Evolutionary conservation across 768 basidiomycete species (phyloP), one percentile per base, ranked within the genome.

Genomic region (Mycena indigotica): DNA sequence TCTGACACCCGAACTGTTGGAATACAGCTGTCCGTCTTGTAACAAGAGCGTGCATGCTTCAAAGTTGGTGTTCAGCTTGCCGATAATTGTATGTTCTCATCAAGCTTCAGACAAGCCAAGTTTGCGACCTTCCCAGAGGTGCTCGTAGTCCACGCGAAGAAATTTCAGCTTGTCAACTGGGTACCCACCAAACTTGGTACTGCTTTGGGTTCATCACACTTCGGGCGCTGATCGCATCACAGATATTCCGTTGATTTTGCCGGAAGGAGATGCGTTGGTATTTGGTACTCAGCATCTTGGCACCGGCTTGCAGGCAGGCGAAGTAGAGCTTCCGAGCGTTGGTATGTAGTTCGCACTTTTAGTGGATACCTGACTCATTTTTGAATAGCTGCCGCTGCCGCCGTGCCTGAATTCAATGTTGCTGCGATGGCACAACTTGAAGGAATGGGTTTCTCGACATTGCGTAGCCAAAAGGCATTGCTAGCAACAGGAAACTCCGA

Each of bases 111-210:
- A 70, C 86, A 85, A 58, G 80, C 83, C 16, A 83, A 81, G 28
- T 91, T 98, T 65, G 83, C 90, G 0, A 89, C 91, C 1, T 93
- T 96, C 79, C 97, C 97, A 0, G 82, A 94, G 12, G 84, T 93
- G 1, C 80, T 98, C 0, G 86, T 96, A 6, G 72, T 99, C 1
- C 95, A 97, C 61, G 88, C 93, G 40, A 92, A 91, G 68, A 96
- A 96, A 66, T 98, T 97, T 77, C 91, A 95, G 71, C 82, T 96
- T 3, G 88, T 94, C 39, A 93, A 94, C 64, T 98, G 97, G 97
- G 93, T 99, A 1, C 97, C 97, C 0, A 82, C 88, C 3, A 99
- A 99, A 73, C 80, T 98, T 26, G 93, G 94, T 93, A 60, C 17
- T 16, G 3, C 17, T 19, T 16, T 21, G 28, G 28, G 28, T 24